A percentile compares a stretch with the other conserved stretches of the same genome.
Conservation (phyloP, 768 basidiomycete genomes). For the Dentipellis fragilis region DNA sequence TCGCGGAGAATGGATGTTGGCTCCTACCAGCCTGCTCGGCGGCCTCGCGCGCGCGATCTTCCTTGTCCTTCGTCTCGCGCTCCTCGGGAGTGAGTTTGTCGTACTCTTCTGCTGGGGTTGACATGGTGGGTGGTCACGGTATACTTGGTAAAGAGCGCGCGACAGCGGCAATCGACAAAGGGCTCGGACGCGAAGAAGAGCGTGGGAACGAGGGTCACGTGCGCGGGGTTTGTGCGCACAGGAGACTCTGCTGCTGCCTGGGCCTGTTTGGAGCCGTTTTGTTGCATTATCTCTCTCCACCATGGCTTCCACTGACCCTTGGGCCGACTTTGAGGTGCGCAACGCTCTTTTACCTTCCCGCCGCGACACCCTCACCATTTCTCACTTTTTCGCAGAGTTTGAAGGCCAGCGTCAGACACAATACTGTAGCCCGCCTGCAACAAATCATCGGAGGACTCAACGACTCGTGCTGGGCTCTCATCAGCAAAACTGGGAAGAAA, state of each 20-base stretch:
- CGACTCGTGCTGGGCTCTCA: slow-evolving; percentile 60
- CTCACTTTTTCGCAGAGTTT: slow-evolving; percentile 36
- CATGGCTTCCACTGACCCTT: slow-evolving; percentile 56
- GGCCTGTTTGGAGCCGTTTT: background rate
- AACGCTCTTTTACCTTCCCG: background rate
- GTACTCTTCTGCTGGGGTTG: slow-evolving; percentile 36
- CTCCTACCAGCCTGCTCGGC: slow-evolving; percentile 77
- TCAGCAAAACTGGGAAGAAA: slow-evolving; percentile 76
- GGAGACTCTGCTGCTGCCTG: background rate
- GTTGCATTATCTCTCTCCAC: slow-evolving; percentile 2
- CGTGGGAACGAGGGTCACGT: background rate
- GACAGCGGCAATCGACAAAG: background rate
- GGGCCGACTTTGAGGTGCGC: slow-evolving; percentile 69
- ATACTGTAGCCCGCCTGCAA: slow-evolving; percentile 82
- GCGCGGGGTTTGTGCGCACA: slow-evolving; percentile 1
- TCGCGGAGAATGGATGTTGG: slow-evolving; percentile 10
- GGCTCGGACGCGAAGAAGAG: background rate
- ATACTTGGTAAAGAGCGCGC: background rate
- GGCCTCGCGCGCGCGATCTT: slow-evolving; percentile 56
- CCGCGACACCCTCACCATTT: slow-evolving; percentile 3
- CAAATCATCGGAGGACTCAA: slow-evolving; percentile 71
- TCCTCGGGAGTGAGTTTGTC: slow-evolving; percentile 73
- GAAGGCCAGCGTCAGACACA: slow-evolving; percentile 59
- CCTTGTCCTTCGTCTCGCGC: slow-evolving; percentile 61
- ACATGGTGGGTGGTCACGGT: slow-evolving; percentile 3